A percentile compares a stretch with the other conserved stretches of the same genome.
Conservation (phyloP, 495 filamentous ascomycete genomes). For the Bryoglossum gracile region DNA sequence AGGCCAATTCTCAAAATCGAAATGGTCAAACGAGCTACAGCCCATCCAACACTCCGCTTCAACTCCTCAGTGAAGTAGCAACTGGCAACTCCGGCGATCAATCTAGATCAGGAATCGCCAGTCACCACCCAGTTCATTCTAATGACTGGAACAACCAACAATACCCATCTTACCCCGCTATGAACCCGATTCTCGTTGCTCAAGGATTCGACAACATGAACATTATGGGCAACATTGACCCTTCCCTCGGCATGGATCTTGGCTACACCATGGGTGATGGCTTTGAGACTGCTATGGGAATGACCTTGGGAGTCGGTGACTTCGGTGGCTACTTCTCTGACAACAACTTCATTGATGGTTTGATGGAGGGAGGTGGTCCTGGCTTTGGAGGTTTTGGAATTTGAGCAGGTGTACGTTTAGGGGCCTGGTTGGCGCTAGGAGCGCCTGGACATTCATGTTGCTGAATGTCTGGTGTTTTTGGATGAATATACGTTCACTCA, state of each 20-base stretch:
- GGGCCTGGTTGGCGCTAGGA: too few relatives aligned
- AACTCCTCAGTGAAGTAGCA: constrained; percentile 62
- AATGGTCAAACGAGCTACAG: constrained; percentile 26
- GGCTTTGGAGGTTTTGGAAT: neutral
- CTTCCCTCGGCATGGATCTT: constrained; percentile 29
- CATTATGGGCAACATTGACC: constrained; percentile 27
- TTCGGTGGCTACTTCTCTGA: constrained; percentile 22
- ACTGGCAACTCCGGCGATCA: constrained; percentile 40
- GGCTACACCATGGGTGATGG: constrained; percentile 36
- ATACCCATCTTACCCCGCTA: neutral
- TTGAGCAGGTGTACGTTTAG: neutral
- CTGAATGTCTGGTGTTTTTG: too few relatives aligned
- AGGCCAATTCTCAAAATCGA: constrained; percentile 8
- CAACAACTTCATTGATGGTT: constrained; percentile 14
- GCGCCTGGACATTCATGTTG: too few relatives aligned
- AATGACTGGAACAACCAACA: constrained; percentile 22
- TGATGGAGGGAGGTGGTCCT: constrained; percentile 12
- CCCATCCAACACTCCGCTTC: constrained; percentile 47
- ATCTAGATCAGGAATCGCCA: constrained; percentile 7
- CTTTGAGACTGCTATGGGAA: constrained; percentile 44
- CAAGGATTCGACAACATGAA: constrained; percentile 7
- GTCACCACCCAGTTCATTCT: constrained; percentile 7
- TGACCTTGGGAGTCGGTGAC: constrained; percentile 36
- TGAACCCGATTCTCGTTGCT: constrained; percentile 8
- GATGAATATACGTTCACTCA: too few relatives aligned